Base-by-base conservation (phyloP, 345 rosid genomes). In the Lepidium didymum region DNA sequence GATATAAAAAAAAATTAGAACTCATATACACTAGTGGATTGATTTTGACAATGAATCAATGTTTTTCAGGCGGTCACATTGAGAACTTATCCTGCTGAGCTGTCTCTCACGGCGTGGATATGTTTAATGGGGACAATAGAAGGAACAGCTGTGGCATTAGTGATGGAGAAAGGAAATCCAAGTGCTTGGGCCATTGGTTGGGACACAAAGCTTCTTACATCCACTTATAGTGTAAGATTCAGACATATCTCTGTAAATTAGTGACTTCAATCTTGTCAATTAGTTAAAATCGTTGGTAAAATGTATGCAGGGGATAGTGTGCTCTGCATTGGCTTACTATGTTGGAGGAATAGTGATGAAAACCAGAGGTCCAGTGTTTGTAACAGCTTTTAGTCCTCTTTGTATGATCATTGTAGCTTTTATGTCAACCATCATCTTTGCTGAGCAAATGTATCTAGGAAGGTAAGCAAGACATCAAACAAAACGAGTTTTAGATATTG, bases 291-390 rank as follows among this genome's bases (percentile, higher is more conserved):
- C 0, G 2, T 47, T 41, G 29, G 15, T 45, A 5, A 60, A 47
- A 44, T 67, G 19, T n/a, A 42, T 80, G 79, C 86, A 93, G 97
- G 98, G 98, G 3, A 61, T 90, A 44, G 59, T 90, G 33, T 86
- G 97, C 55, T 83, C 98, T 0, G 96, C 96, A 51, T 58, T 90
- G 16, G 80, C 89, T 61, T 93, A 88, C 62, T 91, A 89, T 81
- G 64, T 87, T 15, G 88, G 86, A 78, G 99, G 92, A 37, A 36
- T 85, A 36, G 78, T 88, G 49, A 91, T 87, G 96, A 81, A 82
- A 65, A 88, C 85, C 4, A 83, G 87, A 76, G 97, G 97, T 10
- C 97, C 99, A 0, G 99, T 94, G 34, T 94, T 90, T 57, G 92
- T 94, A 8, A 80, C 92, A 15, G 97, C 99, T 44, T 91, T 91